Percentiles rank a stretch among this genome's conserved stretches.
Evolutionary conservation across 83 land plant genomes (phyloP).

Genomic region (Picea abies): DNA sequence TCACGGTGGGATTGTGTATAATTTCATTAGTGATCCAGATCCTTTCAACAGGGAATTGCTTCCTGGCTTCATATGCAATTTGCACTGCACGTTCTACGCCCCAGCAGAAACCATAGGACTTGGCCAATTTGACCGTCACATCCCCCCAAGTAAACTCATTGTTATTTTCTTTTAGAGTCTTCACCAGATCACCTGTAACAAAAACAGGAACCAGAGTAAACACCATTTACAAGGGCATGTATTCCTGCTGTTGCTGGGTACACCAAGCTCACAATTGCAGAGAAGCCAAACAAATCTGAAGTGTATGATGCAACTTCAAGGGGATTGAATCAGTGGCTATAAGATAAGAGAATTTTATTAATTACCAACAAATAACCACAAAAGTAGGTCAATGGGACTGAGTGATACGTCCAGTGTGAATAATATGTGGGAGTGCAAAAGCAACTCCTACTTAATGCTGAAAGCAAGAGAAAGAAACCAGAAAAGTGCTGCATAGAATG

Average conservation of each 20-base stretch:
- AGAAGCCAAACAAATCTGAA: neutral
- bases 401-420: no score
- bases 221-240: neutral
- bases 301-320: no score
- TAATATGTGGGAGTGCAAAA: no score
- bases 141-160: conserved; percentile 77
- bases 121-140: conserved; percentile 91
- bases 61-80: conserved; percentile 94
- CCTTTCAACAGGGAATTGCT: conserved; percentile 78
- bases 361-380: no score
- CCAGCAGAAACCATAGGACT: conserved; percentile 95
- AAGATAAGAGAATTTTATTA: no score
- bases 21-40: conserved; percentile 97
- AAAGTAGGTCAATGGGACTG: no score
- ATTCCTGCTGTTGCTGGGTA: no score
- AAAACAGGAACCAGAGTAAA: conserved; percentile 19
- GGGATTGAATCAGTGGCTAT: no score
- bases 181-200: conserved; percentile 72
- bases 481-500: no score
- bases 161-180: conserved; percentile 84
- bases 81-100: conserved; percentile 97
- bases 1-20: conserved; percentile 95
- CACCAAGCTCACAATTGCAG: neutral
- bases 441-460: no score
- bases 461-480: no score